Conservation (phyloP, 225 moss, liverwort and hornwort genomes). For the Takakia lepidozioides region DNA sequence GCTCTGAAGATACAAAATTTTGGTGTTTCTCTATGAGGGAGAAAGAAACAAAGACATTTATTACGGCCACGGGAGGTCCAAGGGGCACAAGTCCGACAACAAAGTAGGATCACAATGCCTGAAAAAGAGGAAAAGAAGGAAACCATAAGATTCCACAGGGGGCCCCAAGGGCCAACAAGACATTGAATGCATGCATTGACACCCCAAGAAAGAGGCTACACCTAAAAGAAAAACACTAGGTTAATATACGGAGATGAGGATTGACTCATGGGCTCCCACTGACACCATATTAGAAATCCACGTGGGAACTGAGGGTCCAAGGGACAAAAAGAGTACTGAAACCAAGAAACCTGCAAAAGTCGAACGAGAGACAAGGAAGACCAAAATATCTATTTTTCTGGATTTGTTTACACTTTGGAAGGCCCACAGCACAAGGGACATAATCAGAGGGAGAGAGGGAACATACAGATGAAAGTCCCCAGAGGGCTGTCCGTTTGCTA, state of each 20-base stretch:
- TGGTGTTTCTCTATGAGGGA: too few species aligned
- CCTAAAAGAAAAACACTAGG: too few species aligned
- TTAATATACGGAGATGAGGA: too few species aligned
- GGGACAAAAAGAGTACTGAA: neutral
- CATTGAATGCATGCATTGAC: too few species aligned
- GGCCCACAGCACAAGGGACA: neutral
- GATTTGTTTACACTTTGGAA: neutral
- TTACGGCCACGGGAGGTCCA: too few species aligned
- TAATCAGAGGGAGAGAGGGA: neutral
- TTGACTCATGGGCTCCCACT: too few species aligned
- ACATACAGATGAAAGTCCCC: conserved; percentile 71
- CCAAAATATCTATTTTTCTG: too few species aligned
- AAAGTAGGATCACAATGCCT: too few species aligned
- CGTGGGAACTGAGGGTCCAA: neutral
- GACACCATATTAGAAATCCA: neutral
- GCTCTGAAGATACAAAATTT: neutral
- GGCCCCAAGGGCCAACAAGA: neutral
- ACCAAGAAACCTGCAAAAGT: neutral
- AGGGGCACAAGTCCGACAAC: too few species aligned
- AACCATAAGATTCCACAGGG: neutral
- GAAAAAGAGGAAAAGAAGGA: neutral
- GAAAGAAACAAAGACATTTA: neutral
- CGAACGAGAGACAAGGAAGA: neutral
- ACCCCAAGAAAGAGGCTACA: too few species aligned
- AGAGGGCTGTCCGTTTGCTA: conserved; percentile 66